These are phyloP conservation scores for Sisymbrium altissimum DNA, from an alignment of 345 rosid species.

Conservation along the genomic window DNA sequence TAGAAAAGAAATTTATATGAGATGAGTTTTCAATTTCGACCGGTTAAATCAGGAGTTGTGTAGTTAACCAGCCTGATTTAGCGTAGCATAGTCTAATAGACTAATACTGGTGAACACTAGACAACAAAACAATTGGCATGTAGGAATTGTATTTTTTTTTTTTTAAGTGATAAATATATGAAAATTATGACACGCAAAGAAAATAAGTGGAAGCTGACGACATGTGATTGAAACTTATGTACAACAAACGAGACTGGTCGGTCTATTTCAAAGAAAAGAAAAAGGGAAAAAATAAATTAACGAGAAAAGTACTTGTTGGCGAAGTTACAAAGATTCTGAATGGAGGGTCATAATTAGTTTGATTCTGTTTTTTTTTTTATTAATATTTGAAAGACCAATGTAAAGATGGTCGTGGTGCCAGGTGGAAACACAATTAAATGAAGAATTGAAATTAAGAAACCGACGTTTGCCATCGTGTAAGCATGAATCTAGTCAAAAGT, in stretches of 20 bases:
- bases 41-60: neutral
- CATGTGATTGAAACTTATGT: neutral
- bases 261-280: constrained; percentile 15
- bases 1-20: neutral
- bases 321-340: constrained; percentile 21
- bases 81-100: neutral
- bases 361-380: neutral
- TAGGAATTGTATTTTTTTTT: too few species aligned
- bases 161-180: neutral
- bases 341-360: constrained; percentile 17
- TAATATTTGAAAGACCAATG: neutral
- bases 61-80: neutral
- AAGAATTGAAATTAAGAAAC: neutral
- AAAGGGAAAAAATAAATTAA: neutral
- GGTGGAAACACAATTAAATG: neutral
- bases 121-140: neutral
- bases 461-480: neutral
- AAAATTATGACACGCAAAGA: constrained; percentile 17
- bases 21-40: neutral
- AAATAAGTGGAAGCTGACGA: constrained; percentile 25
- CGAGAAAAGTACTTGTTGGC: constrained; percentile 27
- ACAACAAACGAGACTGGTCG: constrained; percentile 2
- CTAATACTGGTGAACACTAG: neutral
- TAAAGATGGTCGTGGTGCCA: neutral
- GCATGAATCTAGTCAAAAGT: neutral